These are phyloP conservation scores for Porphyrellus cyaneotinctus DNA, from an alignment of 768 basidiomycete genomes.

Conservation along the genomic window DNA sequence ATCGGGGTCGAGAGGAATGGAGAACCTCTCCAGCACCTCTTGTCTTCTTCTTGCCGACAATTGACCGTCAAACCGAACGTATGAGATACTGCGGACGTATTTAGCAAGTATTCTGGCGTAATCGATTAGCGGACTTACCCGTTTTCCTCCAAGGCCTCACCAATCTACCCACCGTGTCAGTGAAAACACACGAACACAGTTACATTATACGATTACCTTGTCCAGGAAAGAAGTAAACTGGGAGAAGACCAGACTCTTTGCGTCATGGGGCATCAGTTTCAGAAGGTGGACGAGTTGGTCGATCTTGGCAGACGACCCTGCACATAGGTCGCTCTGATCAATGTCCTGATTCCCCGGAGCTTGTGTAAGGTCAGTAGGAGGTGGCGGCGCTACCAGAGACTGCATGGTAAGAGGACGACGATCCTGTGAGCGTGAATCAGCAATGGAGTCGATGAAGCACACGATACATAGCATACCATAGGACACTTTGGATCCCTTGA, in stretches of 20 bases:
- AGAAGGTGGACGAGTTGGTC: constrained; percentile 76
- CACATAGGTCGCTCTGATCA: constrained; percentile 38
- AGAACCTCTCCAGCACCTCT: constrained; percentile 72
- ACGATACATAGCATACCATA: constrained; percentile 48
- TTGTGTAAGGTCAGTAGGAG: constrained; percentile 69
- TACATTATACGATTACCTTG: constrained; percentile 43
- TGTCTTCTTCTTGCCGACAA: constrained; percentile 80
- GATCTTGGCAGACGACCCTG: constrained; percentile 78
- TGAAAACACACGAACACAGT: not conserved
- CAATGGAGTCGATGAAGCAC: not conserved
- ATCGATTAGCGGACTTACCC: constrained; percentile 40
- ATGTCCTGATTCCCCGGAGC: constrained; percentile 41
- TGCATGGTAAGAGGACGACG: constrained; percentile 54
- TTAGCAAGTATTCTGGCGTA: not conserved
- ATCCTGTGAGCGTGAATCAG: constrained; percentile 45
- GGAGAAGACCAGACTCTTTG: constrained; percentile 86
- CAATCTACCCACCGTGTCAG: constrained; percentile 50
- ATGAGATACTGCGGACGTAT: constrained; percentile 53
- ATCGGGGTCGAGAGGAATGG: constrained; percentile 52
- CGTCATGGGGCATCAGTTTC: constrained; percentile 57
- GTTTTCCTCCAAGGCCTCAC: constrained; percentile 58
- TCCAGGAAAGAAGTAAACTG: constrained; percentile 86
- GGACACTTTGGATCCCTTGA: constrained; percentile 74
- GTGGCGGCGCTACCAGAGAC: constrained; percentile 59
- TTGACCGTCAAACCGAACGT: constrained; percentile 79